phyloP scores from a whole-genome alignment of 805 yeast species.

The Lipomyces anomalus region DNA sequence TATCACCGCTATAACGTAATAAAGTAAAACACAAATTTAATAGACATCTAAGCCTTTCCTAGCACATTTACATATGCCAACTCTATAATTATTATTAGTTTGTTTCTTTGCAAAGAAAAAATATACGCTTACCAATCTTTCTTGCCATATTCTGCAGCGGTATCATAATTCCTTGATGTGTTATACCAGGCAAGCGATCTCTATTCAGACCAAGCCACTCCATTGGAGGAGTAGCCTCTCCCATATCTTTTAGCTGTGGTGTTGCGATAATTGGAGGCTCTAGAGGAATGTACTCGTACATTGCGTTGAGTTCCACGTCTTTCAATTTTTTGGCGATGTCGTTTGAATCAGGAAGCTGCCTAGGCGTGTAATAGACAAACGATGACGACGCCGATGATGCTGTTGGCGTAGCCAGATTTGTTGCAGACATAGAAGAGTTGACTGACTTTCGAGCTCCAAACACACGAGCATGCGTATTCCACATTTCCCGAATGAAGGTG shows the following conservation, averaged over 20 bases:
- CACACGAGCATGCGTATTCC: slow-evolving; percentile 76
- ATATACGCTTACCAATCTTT: slow-evolving; percentile 44
- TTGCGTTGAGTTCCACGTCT: slow-evolving; percentile 40
- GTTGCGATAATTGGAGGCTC: slow-evolving; percentile 78
- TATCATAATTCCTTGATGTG: slow-evolving; percentile 74
- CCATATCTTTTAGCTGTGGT: slow-evolving; percentile 84
- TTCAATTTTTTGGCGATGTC: slow-evolving; percentile 41
- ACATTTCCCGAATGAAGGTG: slow-evolving; percentile 86
- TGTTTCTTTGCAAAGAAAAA: not conserved
- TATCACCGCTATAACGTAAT: not conserved
- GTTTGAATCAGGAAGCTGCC: slow-evolving; percentile 30
- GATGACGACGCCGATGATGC: slow-evolving; percentile 24
- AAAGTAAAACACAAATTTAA: no score
- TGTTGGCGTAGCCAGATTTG: slow-evolving; percentile 35
- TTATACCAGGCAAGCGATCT: slow-evolving; percentile 73
- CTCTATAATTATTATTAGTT: slow-evolving; percentile 27
- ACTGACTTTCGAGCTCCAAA: slow-evolving; percentile 51
- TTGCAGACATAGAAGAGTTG: no score
- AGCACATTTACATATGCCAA: slow-evolving; percentile 40
- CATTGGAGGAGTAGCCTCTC: slow-evolving; percentile 95
- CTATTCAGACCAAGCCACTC: slow-evolving; percentile 98
- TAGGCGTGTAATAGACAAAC: slow-evolving; percentile 13
- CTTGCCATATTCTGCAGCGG: slow-evolving; percentile 67
- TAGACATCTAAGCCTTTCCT: slow-evolving; percentile 33
- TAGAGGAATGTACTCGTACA: slow-evolving; percentile 55